Evolutionary conservation across 1,139 yeast species (phyloP).

Genomic region (Diutina siamensis): DNA sequence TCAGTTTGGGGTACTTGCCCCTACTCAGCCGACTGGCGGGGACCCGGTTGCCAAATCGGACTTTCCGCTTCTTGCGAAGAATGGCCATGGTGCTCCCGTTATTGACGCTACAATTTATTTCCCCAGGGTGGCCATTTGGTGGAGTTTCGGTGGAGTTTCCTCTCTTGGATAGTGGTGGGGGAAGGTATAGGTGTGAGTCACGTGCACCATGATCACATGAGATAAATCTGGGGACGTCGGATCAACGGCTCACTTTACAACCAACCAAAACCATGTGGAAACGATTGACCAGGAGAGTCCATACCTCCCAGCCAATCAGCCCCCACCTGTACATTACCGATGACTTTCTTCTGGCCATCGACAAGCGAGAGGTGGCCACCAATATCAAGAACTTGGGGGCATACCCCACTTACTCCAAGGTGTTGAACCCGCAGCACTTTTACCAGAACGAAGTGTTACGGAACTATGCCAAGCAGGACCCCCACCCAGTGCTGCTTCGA

Average conservation of each 20-base stretch:
- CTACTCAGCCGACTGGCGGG: too few species aligned
- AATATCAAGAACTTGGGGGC: slow-evolving; percentile 32
- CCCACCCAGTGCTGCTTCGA: slow-evolving; percentile 79
- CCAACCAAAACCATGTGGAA: not conserved
- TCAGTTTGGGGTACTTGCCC: too few species aligned
- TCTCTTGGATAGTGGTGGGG: too few species aligned
- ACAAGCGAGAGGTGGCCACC: slow-evolving; percentile 29
- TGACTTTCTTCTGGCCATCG: slow-evolving; percentile 21
- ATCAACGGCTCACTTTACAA: not conserved
- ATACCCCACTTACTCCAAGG: slow-evolving; percentile 31
- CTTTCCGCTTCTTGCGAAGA: too few species aligned
- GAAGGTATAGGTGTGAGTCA: too few species aligned
- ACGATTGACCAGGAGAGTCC: not conserved
- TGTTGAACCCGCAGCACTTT: slow-evolving; percentile 59
- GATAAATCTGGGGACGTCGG: too few species aligned
- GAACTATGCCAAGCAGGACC: slow-evolving; percentile 51
- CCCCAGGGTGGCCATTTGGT: too few species aligned
- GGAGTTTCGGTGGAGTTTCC: too few species aligned
- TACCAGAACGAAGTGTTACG: slow-evolving; percentile 72
- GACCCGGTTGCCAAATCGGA: too few species aligned
- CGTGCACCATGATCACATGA: too few species aligned
- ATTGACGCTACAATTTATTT: too few species aligned
- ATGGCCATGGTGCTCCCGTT: too few species aligned
- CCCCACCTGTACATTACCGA: slow-evolving; percentile 21
- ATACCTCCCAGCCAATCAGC: slow-evolving; percentile 11